Evolutionary conservation across 2,329 filamentous ascomycete genomes (phyloP), one percentile per base, ranked within the genome.

Genomic region (Alternaria burnsii): DNA sequence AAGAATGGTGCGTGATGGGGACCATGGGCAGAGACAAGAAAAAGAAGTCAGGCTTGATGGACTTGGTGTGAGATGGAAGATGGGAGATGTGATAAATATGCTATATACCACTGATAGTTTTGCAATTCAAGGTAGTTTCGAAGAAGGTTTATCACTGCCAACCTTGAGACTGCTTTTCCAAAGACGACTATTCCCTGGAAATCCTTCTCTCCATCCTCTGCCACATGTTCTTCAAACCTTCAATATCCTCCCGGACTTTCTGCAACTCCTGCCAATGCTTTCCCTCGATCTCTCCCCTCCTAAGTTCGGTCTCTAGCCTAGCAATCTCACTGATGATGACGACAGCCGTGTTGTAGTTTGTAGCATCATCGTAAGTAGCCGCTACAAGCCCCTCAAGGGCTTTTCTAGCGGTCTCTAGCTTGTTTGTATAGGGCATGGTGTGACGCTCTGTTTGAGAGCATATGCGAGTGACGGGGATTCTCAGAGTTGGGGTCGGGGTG

Each of bases 1-100:
- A 34, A 62, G 16, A 52, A 71, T 18, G 72, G 63, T 9, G 57
- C 63, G 12, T 66, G 26, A 55, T 18, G 16, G 46, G 12, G 3
- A 22, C 16, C 9, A n/a, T 34, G 34, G 16, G 24, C 4, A 16
- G 30, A n/a, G 20, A 5, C 6, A 32, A 7, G 42, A 14, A 3
- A 22, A 16, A 24, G 20, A 24, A 16, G 40, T 20, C 20, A 42
- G 20, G 10, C 20, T 42, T 24, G 20, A 42, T 24, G 5, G 11
- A 24, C 8, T 42, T 42, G 14, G 16, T 12, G 11, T 24, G 42
- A 24, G 14, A n/a, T 10, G 30, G 3, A 20, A 36, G 14, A 50
- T 10, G 30, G 3, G 30, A 36, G 14, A 50, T 3, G 30, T 36
- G 20, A 7, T 14, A 38, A 20, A 50, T 38, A 24, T 50, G 46